phyloP scores from a whole-genome alignment of 2,329 filamentous ascomycete genomes.

The Diaporthe ampelina region DNA sequence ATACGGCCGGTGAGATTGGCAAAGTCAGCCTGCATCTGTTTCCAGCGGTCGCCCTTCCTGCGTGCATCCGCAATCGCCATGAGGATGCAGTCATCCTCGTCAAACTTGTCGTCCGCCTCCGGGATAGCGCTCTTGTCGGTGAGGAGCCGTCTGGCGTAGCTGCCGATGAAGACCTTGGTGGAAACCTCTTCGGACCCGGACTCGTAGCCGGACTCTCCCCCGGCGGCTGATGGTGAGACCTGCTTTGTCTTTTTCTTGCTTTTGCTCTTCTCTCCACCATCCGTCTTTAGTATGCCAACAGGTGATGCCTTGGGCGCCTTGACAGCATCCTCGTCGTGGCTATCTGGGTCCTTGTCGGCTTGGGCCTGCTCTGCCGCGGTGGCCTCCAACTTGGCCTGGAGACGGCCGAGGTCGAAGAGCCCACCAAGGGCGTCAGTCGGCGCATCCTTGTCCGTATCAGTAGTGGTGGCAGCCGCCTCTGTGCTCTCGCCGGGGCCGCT shows the following conservation, averaged over 20 bases:
- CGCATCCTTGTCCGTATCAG: conserved; percentile 6
- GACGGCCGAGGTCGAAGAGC: conserved; percentile 22
- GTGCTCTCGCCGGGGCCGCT: conserved; percentile 23
- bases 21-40: conserved; percentile 60
- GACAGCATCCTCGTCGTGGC: conserved; percentile 14
- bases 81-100: conserved; percentile 45
- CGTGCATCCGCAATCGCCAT: conserved; percentile 54
- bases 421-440: conserved; percentile 7
- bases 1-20: conserved; percentile 59
- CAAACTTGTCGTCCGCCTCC: conserved; percentile 38
- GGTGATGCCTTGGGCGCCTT: conserved; percentile 1
- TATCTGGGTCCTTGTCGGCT: not conserved
- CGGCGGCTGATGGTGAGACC: conserved; percentile 41
- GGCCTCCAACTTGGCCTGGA: conserved; percentile 19
- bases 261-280: conserved; percentile 6
- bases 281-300: not conserved
- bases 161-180: conserved; percentile 36
- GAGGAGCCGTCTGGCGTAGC: conserved; percentile 25
- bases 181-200: conserved; percentile 42
- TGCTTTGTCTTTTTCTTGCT: conserved; percentile 31
- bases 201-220: conserved; percentile 49
- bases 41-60: conserved; percentile 52
- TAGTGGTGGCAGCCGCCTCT: conserved; percentile 13
- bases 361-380: conserved; percentile 32
- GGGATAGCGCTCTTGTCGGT: conserved; percentile 26